phyloP scores from a whole-genome alignment of 176 grass and related monocot species.

The Alloteropsis semialata region DNA sequence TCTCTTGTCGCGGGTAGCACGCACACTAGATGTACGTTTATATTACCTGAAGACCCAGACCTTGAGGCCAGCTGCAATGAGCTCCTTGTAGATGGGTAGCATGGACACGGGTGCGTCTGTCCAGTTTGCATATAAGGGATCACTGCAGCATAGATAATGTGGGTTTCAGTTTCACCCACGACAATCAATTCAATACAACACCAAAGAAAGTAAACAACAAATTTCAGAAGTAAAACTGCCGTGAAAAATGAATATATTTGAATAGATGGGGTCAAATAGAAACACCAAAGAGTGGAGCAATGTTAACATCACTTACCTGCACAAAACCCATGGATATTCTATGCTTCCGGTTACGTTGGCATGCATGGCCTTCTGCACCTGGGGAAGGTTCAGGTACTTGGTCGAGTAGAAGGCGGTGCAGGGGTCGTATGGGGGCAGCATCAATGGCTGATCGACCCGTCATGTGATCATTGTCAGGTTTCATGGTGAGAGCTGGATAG shows the following conservation, averaged over 20 bases:
- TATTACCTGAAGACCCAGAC: constrained; percentile 72
- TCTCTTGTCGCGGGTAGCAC: too few species aligned
- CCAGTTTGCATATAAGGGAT: constrained; percentile 30
- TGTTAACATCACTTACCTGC: too few species aligned
- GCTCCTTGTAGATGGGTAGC: constrained; percentile 51
- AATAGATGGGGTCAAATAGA: too few species aligned
- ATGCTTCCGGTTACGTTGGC: neutral
- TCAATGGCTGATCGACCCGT: neutral
- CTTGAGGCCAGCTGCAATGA: constrained; percentile 46
- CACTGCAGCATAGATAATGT: neutral
- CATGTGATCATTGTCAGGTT: neutral
- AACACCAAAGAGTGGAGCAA: too few species aligned
- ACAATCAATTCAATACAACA: too few species aligned
- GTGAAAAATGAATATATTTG: too few species aligned
- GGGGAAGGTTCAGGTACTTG: neutral
- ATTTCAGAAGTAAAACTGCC: too few species aligned
- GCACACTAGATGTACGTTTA: too few species aligned
- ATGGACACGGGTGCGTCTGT: constrained; percentile 47
- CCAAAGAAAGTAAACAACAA: too few species aligned
- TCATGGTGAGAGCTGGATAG: neutral
- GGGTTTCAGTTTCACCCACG: too few species aligned
- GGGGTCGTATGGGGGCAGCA: neutral
- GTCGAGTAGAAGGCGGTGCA: neutral
- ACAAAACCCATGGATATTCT: neutral
- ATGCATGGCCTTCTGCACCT: constrained; percentile 24